Percentiles rank a stretch among this genome's conserved stretches.
Evolutionary conservation across 768 basidiomycete genomes (phyloP).

Genomic region (Austroboletus eburneus): DNA sequence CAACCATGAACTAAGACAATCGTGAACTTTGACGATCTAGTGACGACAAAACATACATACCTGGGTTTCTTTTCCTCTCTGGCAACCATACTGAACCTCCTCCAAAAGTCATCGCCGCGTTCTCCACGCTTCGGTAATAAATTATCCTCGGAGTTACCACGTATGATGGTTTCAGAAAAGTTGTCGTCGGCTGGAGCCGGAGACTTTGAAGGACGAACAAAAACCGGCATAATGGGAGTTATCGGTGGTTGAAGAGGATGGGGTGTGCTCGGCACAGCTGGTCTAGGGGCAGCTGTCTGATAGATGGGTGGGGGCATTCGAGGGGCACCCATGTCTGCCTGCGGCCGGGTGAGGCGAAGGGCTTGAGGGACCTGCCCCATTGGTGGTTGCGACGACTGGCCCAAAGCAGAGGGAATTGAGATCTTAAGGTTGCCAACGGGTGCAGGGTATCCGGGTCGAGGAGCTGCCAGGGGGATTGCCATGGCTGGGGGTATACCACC

Average conservation of each 20-base stretch:
- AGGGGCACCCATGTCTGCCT: constrained; percentile 14
- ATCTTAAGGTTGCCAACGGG: constrained; percentile 64
- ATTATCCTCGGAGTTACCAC: constrained; percentile 64
- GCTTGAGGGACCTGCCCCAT: constrained; percentile 29
- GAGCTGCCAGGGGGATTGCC: constrained; percentile 54
- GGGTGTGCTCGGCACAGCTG: constrained; percentile 48
- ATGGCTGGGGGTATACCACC: constrained; percentile 29
- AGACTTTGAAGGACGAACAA: constrained; percentile 54
- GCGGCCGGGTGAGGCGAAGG: constrained; percentile 19
- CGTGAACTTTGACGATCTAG: neutral
- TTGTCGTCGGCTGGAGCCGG: constrained; percentile 40
- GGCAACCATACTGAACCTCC: constrained; percentile 79
- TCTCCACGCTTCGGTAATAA: constrained; percentile 65
- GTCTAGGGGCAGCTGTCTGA: constrained; percentile 27
- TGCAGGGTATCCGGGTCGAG: constrained; percentile 70
- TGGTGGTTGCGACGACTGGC: constrained; percentile 26
- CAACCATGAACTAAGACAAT: constrained; percentile 55
- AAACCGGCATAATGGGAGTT: constrained; percentile 76
- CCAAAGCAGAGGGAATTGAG: constrained; percentile 40
- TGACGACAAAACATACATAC: constrained; percentile 19
- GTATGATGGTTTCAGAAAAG: constrained; percentile 56
- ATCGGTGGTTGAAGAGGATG: constrained; percentile 75
- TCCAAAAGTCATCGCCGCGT: constrained; percentile 82
- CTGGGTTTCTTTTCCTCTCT: constrained; percentile 60
- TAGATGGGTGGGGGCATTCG: constrained; percentile 32